phyloP scores from a whole-genome alignment of 148 eudicot species.

The Cornus suecica region DNA sequence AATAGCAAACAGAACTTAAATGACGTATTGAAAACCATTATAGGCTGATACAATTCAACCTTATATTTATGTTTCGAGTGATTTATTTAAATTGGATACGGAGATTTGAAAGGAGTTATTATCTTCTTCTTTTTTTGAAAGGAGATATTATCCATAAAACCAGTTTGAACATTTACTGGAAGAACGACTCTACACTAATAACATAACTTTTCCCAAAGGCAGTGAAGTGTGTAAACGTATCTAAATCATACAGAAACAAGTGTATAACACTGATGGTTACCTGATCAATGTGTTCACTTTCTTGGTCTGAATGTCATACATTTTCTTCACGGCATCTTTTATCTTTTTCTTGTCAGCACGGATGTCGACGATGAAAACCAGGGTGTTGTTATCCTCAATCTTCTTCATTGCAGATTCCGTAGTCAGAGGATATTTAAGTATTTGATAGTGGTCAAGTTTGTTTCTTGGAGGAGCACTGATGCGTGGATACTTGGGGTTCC shows the following conservation, averaged over 20 bases:
- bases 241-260: background rate
- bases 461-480: slow-evolving; percentile 67
- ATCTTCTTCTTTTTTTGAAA: too few species aligned
- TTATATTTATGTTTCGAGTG: background rate
- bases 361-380: slow-evolving; percentile 24
- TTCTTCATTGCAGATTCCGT: slow-evolving; percentile 25
- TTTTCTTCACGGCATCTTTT: slow-evolving; percentile 18
- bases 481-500: slow-evolving; percentile 81
- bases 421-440: slow-evolving; percentile 17
- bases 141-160: too few species aligned
- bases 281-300: slow-evolving; percentile 22
- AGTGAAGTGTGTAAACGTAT: background rate
- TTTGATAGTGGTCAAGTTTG: slow-evolving; percentile 17
- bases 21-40: background rate
- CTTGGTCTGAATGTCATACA: slow-evolving; percentile 21
- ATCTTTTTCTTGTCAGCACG: slow-evolving; percentile 24
- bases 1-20: background rate
- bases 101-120: too few species aligned
- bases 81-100: too few species aligned
- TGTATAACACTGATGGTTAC: background rate
- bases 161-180: background rate
- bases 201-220: background rate
- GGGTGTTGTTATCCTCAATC: slow-evolving; percentile 24
- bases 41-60: background rate
- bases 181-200: too few species aligned